A percentile compares a stretch with the other conserved stretches of the same genome.
Evolutionary conservation across 1,284 basidiomycete genomes (phyloP).

Genomic region (Leccinum subrobustum): DNA sequence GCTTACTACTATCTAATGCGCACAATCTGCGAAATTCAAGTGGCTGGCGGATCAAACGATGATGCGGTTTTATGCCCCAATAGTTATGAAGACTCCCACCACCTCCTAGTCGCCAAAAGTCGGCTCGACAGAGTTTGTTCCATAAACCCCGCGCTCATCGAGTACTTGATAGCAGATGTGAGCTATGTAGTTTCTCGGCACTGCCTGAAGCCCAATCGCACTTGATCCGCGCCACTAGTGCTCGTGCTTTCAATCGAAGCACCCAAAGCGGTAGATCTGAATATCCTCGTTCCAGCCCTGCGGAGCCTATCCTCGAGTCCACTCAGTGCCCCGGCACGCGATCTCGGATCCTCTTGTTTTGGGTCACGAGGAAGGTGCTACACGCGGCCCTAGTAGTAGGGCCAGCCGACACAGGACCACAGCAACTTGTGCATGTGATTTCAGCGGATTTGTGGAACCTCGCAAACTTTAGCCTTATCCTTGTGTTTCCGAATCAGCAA

Average conservation of each 20-base stretch:
- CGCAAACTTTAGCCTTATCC: not conserved
- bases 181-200: too few species aligned
- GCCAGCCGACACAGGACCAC: too few species aligned
- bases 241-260: not conserved
- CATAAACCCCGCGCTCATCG: not conserved
- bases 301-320: not conserved
- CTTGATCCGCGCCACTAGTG: not conserved
- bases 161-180: not conserved
- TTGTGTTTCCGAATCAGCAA: not conserved
- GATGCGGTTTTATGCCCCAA: not conserved
- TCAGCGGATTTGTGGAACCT: not conserved
- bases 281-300: not conserved
- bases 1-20: not conserved
- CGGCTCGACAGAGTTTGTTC: not conserved
- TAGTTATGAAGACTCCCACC: not conserved
- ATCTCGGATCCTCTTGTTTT: not conserved
- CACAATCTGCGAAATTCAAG: not conserved
- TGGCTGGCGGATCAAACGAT: not conserved
- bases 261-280: not conserved
- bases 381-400: too few species aligned
- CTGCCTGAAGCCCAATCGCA: not conserved
- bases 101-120: not conserved
- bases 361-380: not conserved
- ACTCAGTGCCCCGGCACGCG: not conserved
- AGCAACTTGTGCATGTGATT: not conserved